Evolutionary conservation across 768 basidiomycete genomes (phyloP).

Genomic region (Trametes punicea): DNA sequence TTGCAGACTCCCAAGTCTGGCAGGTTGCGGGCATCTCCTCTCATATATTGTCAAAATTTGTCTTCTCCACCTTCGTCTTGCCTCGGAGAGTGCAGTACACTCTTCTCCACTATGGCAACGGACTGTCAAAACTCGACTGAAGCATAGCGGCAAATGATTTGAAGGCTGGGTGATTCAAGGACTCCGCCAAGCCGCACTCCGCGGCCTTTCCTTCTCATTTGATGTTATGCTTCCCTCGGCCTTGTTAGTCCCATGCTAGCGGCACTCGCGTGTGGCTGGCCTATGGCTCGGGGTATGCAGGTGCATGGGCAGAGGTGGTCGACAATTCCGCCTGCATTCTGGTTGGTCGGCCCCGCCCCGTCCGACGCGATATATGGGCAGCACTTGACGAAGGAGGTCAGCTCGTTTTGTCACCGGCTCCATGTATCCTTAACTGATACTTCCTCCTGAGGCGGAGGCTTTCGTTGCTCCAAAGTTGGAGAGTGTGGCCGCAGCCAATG

Average conservation of each 20-base stretch:
- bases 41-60: neutral
- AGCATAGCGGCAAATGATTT: too few relatives aligned
- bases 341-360: constrained; percentile 28
- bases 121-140: too few relatives aligned
- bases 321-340: constrained; percentile 29
- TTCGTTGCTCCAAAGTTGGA: constrained; percentile 29
- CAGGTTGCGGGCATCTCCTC: neutral
- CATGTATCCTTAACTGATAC: neutral
- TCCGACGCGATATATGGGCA: constrained; percentile 34
- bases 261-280: constrained; percentile 20
- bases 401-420: neutral
- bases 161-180: too few relatives aligned
- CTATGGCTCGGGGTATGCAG: constrained; percentile 22
- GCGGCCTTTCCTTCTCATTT: too few relatives aligned
- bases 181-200: too few relatives aligned
- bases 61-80: neutral
- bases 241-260: constrained; percentile 19
- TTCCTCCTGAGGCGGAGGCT: constrained; percentile 23
- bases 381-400: constrained; percentile 34
- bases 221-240: constrained; percentile 21
- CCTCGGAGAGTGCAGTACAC: too few relatives aligned
- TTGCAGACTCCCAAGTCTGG: neutral
- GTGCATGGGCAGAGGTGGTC: constrained; percentile 33
- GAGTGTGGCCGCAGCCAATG: constrained; percentile 29
- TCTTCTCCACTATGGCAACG: too few relatives aligned